Percentiles rank a stretch among this genome's conserved stretches.
Evolutionary conservation across 805 yeast species (phyloP).

Genomic region (Saccharomycopsis sp.): DNA sequence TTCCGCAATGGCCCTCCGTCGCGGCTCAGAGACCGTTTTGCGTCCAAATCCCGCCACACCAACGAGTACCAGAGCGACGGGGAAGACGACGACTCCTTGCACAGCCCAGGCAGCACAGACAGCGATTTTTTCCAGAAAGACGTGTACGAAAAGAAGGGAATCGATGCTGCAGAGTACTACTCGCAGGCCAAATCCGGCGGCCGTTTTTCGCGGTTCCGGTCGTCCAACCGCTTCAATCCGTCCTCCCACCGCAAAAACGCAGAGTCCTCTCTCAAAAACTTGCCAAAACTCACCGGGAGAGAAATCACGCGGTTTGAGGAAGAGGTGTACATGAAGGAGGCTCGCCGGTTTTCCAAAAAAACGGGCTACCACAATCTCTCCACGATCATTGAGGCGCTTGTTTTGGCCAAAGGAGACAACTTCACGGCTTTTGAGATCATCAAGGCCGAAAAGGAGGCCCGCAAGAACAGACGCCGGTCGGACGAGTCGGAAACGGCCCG

Average conservation of each 20-base stretch:
- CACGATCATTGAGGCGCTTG: slow-evolving; percentile 56
- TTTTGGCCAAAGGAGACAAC: slow-evolving; percentile 51
- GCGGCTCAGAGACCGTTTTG: not conserved
- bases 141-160: slow-evolving; percentile 5
- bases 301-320: slow-evolving; percentile 49
- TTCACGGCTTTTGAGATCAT: slow-evolving; percentile 53
- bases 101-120: not conserved
- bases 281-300: slow-evolving; percentile 43
- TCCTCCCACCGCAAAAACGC: slow-evolving; percentile 11
- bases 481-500: not conserved
- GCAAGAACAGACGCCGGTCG: not conserved
- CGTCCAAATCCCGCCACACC: slow-evolving; percentile 1
- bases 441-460: slow-evolving; percentile 32
- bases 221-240: slow-evolving; percentile 4
- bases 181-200: slow-evolving; percentile 6
- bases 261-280: slow-evolving; percentile 7
- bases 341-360: slow-evolving; percentile 39
- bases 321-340: slow-evolving; percentile 43
- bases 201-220: slow-evolving; percentile 5
- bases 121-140: slow-evolving; percentile 12
- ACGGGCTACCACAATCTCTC: slow-evolving; percentile 56
- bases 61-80: slow-evolving; percentile 5
- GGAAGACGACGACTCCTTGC: slow-evolving; percentile 14
- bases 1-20: slow-evolving; percentile 1
- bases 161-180: slow-evolving; percentile 15